A percentile compares a stretch with the other conserved stretches of the same genome.
These are phyloP conservation scores for Suillus decipiens DNA, from an alignment of 768 basidiomycete species.

Conservation along the genomic window DNA sequence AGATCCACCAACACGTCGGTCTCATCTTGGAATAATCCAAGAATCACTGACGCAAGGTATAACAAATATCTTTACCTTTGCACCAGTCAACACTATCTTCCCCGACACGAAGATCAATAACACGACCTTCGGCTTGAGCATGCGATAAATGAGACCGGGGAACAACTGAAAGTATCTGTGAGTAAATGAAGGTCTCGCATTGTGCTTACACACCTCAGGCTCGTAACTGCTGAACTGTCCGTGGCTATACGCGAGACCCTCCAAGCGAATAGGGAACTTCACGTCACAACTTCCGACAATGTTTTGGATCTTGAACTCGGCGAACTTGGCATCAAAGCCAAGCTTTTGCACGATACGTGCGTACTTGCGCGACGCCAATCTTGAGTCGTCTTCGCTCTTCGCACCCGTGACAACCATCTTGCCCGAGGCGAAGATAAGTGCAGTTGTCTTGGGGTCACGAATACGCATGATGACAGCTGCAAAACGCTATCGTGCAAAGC, in stretches of 20 bases:
- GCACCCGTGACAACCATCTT: conserved; percentile 99
- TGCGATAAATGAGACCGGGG: conserved; percentile 98
- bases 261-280: conserved; percentile 97
- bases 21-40: conserved; percentile 22
- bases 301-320: conserved; percentile 99
- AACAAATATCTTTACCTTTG: conserved; percentile 70
- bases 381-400: conserved; percentile 97
- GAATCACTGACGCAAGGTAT: conserved; percentile 30
- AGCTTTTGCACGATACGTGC: conserved; percentile 99
- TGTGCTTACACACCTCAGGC: conserved; percentile 72
- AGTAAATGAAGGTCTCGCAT: background rate
- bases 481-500: conserved; percentile 88
- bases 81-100: conserved; percentile 98
- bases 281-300: conserved; percentile 98
- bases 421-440: conserved; percentile 98
- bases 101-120: conserved; percentile 98
- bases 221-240: conserved; percentile 98
- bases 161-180: conserved; percentile 63
- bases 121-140: conserved; percentile 99
- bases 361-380: conserved; percentile 96
- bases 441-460: conserved; percentile 99
- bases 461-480: conserved; percentile 99
- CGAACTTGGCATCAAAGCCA: conserved; percentile 98
- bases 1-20: conserved; percentile 47
- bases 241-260: conserved; percentile 96